Evolutionary conservation across 345 rosid species (phyloP).

Genomic region (Populus euphratica): DNA sequence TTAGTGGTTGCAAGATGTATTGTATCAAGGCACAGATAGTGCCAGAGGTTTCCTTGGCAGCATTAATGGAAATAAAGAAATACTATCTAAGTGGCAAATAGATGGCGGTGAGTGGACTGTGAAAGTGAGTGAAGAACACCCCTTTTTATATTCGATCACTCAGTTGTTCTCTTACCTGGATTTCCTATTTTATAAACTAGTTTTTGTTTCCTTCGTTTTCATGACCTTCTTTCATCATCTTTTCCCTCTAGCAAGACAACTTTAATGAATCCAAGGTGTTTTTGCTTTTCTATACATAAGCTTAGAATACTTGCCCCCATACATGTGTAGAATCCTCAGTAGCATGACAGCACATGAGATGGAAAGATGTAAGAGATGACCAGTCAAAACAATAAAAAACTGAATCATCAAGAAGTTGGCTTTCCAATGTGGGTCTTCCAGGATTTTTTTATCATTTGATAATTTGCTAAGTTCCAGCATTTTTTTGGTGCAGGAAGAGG

Average conservation of each 20-base stretch:
- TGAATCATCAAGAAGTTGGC: constrained; percentile 3
- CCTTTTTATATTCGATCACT: constrained; percentile 14
- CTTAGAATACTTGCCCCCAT: constrained; percentile 27
- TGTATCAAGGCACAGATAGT: constrained; percentile 30
- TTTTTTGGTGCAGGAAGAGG: background rate
- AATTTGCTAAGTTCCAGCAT: background rate
- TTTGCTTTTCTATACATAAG: constrained; percentile 10
- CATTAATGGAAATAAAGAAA: constrained; percentile 22
- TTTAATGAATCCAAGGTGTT: constrained; percentile 36
- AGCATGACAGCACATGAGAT: constrained; percentile 20
- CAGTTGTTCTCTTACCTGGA: constrained; percentile 24
- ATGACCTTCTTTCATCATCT: background rate
- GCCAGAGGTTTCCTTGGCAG: constrained; percentile 52
- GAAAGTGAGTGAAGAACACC: constrained; percentile 28
- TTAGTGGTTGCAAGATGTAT: constrained; percentile 24
- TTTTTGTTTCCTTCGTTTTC: constrained; percentile 12
- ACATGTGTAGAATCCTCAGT: background rate
- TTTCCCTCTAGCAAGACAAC: constrained; percentile 18
- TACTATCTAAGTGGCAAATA: constrained; percentile 38
- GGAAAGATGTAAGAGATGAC: constrained; percentile 6
- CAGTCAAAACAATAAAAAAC: constrained; percentile 15
- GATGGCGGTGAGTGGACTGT: constrained; percentile 32
- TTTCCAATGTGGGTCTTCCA: constrained; percentile 16
- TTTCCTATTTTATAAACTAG: background rate
- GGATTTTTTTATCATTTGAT: background rate